Percentiles rank a stretch among this genome's conserved stretches.
phyloP scores from a whole-genome alignment of 2,329 filamentous ascomycete species.

The Microsporum canis region DNA sequence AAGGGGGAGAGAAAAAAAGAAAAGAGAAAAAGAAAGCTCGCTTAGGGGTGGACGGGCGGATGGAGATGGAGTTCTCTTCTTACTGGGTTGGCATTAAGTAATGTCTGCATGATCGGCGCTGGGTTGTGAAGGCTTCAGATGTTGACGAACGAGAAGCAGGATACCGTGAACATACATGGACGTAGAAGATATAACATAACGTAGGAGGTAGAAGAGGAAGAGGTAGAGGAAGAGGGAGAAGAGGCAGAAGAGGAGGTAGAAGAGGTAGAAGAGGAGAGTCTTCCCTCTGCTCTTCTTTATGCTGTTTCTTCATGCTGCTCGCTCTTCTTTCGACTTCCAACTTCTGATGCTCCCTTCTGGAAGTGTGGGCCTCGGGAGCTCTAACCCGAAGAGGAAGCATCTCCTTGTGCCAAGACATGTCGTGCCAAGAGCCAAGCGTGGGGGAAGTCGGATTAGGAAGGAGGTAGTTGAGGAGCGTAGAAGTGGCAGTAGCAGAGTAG shows the following conservation, averaged over 20 bases:
- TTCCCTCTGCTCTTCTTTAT: neutral
- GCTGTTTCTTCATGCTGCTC: slow-evolving; percentile 11
- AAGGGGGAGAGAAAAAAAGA: neutral
- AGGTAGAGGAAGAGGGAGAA: neutral
- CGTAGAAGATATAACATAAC: neutral
- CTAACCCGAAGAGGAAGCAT: neutral
- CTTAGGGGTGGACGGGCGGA: neutral
- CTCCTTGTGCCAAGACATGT: neutral
- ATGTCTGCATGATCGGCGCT: neutral
- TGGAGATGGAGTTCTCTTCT: neutral
- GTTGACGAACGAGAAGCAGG: neutral
- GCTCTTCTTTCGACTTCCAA: slow-evolving; percentile 5
- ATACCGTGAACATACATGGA: neutral
- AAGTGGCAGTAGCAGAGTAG: neutral
- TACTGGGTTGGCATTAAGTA: neutral
- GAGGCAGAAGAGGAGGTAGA: neutral
- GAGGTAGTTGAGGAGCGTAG: neutral
- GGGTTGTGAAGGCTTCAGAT: neutral
- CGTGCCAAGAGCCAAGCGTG: neutral
- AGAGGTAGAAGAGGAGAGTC: neutral
- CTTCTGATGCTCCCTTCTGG: neutral
- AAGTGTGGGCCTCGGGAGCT: neutral
- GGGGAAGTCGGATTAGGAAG: neutral
- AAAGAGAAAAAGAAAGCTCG: neutral
- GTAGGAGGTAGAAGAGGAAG: neutral